Evolutionary conservation across 129 eudicot species (phyloP).

Genomic region (Rutidosis leptorrhynchoides): DNA sequence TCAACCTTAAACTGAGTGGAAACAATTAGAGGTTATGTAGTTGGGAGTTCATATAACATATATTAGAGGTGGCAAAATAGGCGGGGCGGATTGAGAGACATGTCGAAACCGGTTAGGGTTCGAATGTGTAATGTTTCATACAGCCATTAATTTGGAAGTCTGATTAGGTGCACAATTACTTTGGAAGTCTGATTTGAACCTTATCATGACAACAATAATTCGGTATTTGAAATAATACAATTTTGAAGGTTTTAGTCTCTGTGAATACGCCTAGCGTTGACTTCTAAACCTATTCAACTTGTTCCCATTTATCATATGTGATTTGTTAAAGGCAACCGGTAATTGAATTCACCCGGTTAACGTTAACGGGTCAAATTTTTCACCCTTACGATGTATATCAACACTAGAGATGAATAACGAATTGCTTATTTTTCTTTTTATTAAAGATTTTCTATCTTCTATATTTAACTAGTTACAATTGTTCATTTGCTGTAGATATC

Average conservation of each 20-base stretch:
- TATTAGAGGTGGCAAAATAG: background rate
- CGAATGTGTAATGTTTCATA: background rate
- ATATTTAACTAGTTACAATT: background rate
- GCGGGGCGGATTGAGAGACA: background rate
- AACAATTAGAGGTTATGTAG: background rate
- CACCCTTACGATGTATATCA: background rate
- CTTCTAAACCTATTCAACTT: background rate
- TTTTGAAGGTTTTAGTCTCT: background rate
- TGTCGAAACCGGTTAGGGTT: background rate
- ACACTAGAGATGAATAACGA: background rate
- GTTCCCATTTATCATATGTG: background rate
- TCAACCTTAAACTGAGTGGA: background rate
- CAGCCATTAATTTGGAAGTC: background rate
- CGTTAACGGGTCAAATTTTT: background rate
- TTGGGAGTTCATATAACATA: background rate
- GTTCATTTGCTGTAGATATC: slow-evolving; percentile 53
- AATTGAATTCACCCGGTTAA: background rate
- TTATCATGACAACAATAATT: background rate
- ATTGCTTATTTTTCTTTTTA: background rate
- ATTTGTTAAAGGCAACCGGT: background rate
- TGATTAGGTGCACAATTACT: background rate
- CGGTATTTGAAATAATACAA: background rate
- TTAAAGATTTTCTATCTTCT: background rate
- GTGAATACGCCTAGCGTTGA: background rate
- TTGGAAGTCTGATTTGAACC: background rate